phyloP scores from a whole-genome alignment of 1,284 basidiomycete species.

The Rhizoctonia solani region DNA sequence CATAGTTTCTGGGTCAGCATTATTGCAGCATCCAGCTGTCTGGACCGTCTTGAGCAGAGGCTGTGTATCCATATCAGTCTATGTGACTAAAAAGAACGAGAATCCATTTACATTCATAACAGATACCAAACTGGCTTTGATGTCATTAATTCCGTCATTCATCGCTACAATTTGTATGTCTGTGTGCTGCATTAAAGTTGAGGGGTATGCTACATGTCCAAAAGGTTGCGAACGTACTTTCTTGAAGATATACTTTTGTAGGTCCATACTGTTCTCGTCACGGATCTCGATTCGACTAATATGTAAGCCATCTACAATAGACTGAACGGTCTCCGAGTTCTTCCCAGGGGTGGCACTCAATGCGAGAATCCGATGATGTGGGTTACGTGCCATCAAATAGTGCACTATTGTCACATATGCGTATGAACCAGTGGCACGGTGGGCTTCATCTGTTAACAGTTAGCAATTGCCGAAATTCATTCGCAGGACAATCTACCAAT shows the following conservation, averaged over 20 bases:
- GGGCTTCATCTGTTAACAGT: slow-evolving; percentile 80
- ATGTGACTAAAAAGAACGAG: not conserved
- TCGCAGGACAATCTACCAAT: slow-evolving; percentile 57
- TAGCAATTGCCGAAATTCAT: not conserved
- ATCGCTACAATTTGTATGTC: slow-evolving; percentile 31
- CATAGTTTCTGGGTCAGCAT: slow-evolving; percentile 34
- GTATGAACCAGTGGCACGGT: slow-evolving; percentile 91
- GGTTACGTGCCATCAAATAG: slow-evolving; percentile 90
- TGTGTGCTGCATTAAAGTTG: slow-evolving; percentile 5
- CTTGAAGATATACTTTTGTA: slow-evolving; percentile 84
- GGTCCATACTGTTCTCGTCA: slow-evolving; percentile 88
- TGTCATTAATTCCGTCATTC: slow-evolving; percentile 33
- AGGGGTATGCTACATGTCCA: too few relatives aligned
- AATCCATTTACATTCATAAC: slow-evolving; percentile 70
- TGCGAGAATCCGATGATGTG: slow-evolving; percentile 90
- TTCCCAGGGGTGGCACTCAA: slow-evolving; percentile 95
- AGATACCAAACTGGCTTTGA: slow-evolving; percentile 56
- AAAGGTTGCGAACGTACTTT: slow-evolving; percentile 60
- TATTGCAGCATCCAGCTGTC: slow-evolving; percentile 20
- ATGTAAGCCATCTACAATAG: slow-evolving; percentile 92
- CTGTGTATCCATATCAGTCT: slow-evolving; percentile 29
- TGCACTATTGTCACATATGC: slow-evolving; percentile 91
- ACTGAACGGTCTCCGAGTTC: slow-evolving; percentile 84
- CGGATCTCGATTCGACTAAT: slow-evolving; percentile 96
- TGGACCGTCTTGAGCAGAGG: slow-evolving; percentile 44